Percentiles rank a stretch among this genome's conserved stretches.
Evolutionary conservation across 2,329 filamentous ascomycete species (phyloP).

Genomic region (Pyrenochaeta sp.): DNA sequence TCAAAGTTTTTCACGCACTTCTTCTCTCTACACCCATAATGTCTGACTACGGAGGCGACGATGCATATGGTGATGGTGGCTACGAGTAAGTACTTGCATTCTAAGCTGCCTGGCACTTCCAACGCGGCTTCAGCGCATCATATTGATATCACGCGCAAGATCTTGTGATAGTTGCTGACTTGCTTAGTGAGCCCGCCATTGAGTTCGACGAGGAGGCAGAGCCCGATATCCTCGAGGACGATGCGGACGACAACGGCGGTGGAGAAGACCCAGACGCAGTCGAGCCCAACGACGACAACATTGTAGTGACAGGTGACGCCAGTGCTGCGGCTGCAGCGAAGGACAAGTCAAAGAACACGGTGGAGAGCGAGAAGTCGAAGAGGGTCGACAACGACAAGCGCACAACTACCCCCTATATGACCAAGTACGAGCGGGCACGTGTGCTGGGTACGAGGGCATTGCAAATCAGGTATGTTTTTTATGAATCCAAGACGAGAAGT

Average conservation of each 20-base stretch:
- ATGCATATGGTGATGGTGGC: constrained; percentile 42
- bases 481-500: neutral
- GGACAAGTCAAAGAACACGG: constrained; percentile 60
- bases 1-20: neutral
- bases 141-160: neutral
- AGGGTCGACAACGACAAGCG: constrained; percentile 89
- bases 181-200: constrained; percentile 48
- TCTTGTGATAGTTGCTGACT: constrained; percentile 19
- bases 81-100: constrained; percentile 39
- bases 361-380: constrained; percentile 73
- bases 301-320: constrained; percentile 61
- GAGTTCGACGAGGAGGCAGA: constrained; percentile 69
- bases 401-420: constrained; percentile 97
- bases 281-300: constrained; percentile 49
- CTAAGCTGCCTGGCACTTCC: constrained; percentile 1
- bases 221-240: constrained; percentile 70
- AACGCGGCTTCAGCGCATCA: constrained; percentile 17
- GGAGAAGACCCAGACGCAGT: constrained; percentile 45
- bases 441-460: constrained; percentile 92
- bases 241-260: constrained; percentile 61
- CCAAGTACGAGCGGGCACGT: constrained; percentile 95
- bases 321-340: constrained; percentile 57
- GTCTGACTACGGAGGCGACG: constrained; percentile 58
- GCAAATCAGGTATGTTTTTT: constrained; percentile 81
- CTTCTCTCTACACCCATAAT: constrained; percentile 36